These are phyloP conservation scores for Theobroma grandiflorum DNA, from an alignment of 441 rosid genomes.

Conservation along the genomic window DNA sequence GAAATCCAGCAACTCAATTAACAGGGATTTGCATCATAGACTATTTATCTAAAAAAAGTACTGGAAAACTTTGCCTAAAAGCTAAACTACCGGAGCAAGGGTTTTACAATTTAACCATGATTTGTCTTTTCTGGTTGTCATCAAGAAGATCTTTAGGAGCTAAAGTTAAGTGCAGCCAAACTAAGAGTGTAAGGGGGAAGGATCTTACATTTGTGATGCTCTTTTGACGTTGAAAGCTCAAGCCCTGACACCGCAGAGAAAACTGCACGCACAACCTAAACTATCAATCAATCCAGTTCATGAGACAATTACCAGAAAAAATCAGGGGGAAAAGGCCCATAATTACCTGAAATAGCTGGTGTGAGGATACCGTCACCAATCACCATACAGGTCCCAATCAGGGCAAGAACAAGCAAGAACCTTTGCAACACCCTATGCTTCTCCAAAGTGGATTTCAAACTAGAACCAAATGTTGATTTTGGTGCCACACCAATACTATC, in stretches of 20 bases:
- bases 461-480: constrained; percentile 47
- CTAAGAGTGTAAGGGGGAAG: constrained; percentile 3
- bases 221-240: constrained; percentile 83
- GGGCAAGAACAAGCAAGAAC: constrained; percentile 65
- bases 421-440: constrained; percentile 60
- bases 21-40: constrained; percentile 8
- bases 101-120: constrained; percentile 26
- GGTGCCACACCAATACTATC: constrained; percentile 42
- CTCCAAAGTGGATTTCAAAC: constrained; percentile 69
- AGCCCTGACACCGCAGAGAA: constrained; percentile 96
- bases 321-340: background rate
- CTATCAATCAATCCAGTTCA: constrained; percentile 27
- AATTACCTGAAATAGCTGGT: constrained; percentile 72
- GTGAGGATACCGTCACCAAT: constrained; percentile 85
- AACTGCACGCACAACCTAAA: constrained; percentile 55
- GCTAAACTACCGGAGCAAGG: background rate
- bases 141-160: constrained; percentile 5
- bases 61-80: background rate
- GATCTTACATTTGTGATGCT: constrained; percentile 85
- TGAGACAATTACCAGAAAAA: background rate
- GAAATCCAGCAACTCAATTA: background rate
- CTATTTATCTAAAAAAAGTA: background rate
- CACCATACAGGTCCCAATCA: constrained; percentile 86
- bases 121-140: constrained; percentile 11
- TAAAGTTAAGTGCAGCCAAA: constrained; percentile 8